A percentile compares a stretch with the other conserved stretches of the same genome.
These are phyloP conservation scores for Aspergillus kassunensis DNA, from an alignment of 495 filamentous ascomycete genomes.

Conservation along the genomic window DNA sequence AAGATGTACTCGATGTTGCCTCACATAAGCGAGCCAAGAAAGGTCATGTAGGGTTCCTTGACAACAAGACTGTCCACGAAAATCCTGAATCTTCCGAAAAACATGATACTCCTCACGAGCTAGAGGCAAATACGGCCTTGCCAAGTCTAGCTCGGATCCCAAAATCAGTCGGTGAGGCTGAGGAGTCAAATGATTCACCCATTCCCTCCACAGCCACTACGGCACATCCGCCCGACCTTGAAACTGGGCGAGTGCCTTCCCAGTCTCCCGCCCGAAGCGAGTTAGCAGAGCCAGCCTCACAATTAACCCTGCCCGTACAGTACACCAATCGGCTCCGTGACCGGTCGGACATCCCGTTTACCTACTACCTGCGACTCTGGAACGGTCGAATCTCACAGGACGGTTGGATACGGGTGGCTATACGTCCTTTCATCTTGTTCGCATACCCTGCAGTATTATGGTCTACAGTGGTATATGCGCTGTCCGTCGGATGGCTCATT, in stretches of 20 bases:
- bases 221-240: constrained; percentile 20
- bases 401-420: constrained; percentile 69
- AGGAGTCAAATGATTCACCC: constrained; percentile 13
- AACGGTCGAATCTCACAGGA: constrained; percentile 75
- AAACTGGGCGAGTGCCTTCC: constrained; percentile 16
- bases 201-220: constrained; percentile 5
- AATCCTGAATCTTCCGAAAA: background rate
- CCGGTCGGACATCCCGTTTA: constrained; percentile 61
- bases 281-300: constrained; percentile 24
- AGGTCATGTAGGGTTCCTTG: constrained; percentile 56
- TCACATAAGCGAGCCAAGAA: constrained; percentile 26
- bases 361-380: constrained; percentile 65
- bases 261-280: constrained; percentile 32
- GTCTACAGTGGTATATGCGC: constrained; percentile 80
- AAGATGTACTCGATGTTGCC: constrained; percentile 7
- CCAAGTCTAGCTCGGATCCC: background rate
- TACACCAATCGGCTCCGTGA: constrained; percentile 61
- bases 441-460: constrained; percentile 88
- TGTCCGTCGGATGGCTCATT: constrained; percentile 94
- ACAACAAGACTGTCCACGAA: constrained; percentile 19
- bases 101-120: constrained; percentile 7
- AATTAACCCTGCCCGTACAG: constrained; percentile 23
- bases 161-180: background rate
- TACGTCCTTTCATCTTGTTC: constrained; percentile 81
- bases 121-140: background rate